phyloP scores from a whole-genome alignment of 1,284 basidiomycete genomes.

The Rhodotorula sp. region DNA sequence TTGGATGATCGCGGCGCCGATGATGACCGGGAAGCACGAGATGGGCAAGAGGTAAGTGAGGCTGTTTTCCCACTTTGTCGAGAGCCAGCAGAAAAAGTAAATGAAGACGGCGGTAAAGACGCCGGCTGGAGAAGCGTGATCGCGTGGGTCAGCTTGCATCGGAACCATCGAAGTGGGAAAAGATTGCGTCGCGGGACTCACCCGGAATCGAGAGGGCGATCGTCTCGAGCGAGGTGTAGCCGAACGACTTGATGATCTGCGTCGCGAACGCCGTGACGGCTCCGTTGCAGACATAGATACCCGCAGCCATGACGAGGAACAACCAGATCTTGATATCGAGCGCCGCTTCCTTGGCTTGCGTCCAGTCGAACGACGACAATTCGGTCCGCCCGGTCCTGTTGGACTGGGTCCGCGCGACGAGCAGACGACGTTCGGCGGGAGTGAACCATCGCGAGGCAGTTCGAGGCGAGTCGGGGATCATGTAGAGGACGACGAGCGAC shows the following conservation, averaged over 20 bases:
- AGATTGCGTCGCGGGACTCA: neutral
- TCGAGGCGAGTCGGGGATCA: conserved; percentile 54
- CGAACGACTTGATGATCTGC: conserved; percentile 54
- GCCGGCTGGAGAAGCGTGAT: neutral
- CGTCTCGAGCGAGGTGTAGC: conserved; percentile 53
- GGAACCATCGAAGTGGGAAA: neutral
- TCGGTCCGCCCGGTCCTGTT: conserved; percentile 46
- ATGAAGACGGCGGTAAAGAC: conserved; percentile 52
- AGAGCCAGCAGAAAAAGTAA: conserved; percentile 52
- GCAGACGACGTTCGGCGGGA: conserved; percentile 48
- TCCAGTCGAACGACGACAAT: conserved; percentile 47
- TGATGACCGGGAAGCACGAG: conserved; percentile 55
- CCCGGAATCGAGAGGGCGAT: conserved; percentile 52
- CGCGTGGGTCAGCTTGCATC: neutral
- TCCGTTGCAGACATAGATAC: conserved; percentile 50
- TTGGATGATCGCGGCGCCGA: conserved; percentile 55
- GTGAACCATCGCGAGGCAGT: conserved; percentile 50
- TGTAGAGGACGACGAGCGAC: conserved; percentile 51
- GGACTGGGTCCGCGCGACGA: conserved; percentile 50
- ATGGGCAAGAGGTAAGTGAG: conserved; percentile 52
- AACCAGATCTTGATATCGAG: conserved; percentile 54
- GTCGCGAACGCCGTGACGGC: conserved; percentile 55
- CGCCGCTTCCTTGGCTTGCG: conserved; percentile 53
- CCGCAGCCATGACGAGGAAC: conserved; percentile 50
- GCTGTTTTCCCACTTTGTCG: conserved; percentile 50